Conservation (phyloP, 169 alveolate genomes). For the Eimeria praecox region DNA sequence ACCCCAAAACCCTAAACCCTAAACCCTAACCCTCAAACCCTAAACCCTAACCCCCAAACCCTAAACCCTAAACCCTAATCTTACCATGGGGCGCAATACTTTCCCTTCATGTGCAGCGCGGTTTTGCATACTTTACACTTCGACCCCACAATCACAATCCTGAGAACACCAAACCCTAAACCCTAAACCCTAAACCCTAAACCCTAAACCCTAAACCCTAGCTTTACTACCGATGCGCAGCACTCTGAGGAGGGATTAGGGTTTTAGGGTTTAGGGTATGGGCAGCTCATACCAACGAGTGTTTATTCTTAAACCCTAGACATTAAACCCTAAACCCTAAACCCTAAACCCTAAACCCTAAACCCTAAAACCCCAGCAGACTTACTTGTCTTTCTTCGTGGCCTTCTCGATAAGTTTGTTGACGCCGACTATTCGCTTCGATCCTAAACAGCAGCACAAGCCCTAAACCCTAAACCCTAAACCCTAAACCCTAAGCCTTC, state of each 20-base stretch:
- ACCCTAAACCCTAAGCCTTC: slow-evolving; percentile 29
- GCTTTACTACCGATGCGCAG: neutral
- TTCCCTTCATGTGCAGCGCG: slow-evolving; percentile 81
- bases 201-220: neutral
- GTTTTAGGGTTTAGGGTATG: too few species aligned
- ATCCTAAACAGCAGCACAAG: slow-evolving; percentile 63
- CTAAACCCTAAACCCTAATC: neutral
- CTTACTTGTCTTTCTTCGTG: slow-evolving; percentile 81
- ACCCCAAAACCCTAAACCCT: neutral
- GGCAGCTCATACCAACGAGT: too few species aligned
- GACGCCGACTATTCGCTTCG: slow-evolving; percentile 79
- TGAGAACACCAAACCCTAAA: slow-evolving; percentile 57
- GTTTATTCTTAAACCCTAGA: slow-evolving; percentile 30
- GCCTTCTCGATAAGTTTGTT: slow-evolving; percentile 80
- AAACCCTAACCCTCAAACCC: neutral
- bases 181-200: slow-evolving; percentile 25
- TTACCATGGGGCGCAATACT: slow-evolving; percentile 82
- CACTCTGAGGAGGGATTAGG: neutral
- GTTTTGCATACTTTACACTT: slow-evolving; percentile 80
- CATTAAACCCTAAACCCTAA: neutral
- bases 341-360: neutral
- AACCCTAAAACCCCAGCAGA: neutral
- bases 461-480: neutral
- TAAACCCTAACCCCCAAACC: slow-evolving; percentile 3
- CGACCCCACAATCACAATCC: slow-evolving; percentile 79